These are phyloP conservation scores for Fraxinus paxiana DNA, from an alignment of 305 asterid genomes.

Conservation along the genomic window DNA sequence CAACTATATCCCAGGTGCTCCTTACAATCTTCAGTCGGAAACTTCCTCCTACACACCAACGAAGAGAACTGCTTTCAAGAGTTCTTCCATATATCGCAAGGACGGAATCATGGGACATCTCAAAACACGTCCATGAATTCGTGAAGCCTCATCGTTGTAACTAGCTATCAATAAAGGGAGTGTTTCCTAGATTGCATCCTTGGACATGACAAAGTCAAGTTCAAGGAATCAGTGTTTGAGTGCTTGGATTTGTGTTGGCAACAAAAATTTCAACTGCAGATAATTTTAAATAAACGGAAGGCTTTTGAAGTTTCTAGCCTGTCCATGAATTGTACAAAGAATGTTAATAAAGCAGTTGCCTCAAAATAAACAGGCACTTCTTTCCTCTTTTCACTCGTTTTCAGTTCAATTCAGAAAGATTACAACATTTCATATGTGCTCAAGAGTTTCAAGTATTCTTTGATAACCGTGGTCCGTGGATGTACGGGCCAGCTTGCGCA, in stretches of 20 bases:
- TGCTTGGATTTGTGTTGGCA: conserved; percentile 1
- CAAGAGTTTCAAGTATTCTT: neutral
- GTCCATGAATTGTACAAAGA: neutral
- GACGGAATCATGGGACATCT: conserved; percentile 4
- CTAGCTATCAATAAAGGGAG: neutral
- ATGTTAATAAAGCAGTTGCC: conserved; percentile 28
- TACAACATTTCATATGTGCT: neutral
- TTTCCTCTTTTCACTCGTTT: neutral
- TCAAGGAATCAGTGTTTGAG: conserved; percentile 2
- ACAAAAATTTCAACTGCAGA: neutral
- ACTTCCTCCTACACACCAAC: neutral
- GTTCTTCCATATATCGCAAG: conserved; percentile 22
- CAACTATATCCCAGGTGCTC: conserved; percentile 45
- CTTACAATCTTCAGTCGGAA: conserved; percentile 27
- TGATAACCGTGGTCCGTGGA: no score
- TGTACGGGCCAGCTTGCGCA: no score
- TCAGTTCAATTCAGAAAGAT: neutral
- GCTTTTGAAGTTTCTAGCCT: conserved; percentile 8
- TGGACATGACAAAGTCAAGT: neutral
- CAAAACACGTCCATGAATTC: neutral
- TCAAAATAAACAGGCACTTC: neutral
- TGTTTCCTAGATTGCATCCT: neutral
- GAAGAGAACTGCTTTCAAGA: conserved; percentile 7
- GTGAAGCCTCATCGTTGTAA: neutral
- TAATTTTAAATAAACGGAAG: neutral